Percentiles rank a stretch among this genome's conserved stretches.
These are phyloP conservation scores for Jatropha multifida DNA, from an alignment of 441 rosid species.

Conservation along the genomic window DNA sequence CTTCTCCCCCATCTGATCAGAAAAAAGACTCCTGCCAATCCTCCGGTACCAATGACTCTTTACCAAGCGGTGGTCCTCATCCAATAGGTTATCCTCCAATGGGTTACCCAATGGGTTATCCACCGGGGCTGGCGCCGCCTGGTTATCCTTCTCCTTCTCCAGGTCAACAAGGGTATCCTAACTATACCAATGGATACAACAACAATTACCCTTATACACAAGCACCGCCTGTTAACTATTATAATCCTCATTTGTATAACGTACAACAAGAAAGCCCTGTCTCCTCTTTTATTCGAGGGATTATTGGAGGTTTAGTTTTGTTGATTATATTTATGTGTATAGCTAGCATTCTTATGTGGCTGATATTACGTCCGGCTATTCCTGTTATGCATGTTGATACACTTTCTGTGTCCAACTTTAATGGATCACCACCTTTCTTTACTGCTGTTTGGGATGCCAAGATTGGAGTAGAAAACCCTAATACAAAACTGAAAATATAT, in stretches of 20 bases:
- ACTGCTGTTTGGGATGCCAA: constrained; percentile 47
- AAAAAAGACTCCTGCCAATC: constrained; percentile 26
- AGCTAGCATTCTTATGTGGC: constrained; percentile 37
- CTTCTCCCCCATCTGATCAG: constrained; percentile 11
- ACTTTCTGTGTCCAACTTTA: constrained; percentile 60
- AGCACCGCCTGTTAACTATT: constrained; percentile 47
- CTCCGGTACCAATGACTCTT: constrained; percentile 9
- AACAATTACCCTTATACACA: constrained; percentile 31
- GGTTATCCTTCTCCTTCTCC: background rate
- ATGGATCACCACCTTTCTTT: constrained; percentile 31
- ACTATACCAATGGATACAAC: constrained; percentile 28
- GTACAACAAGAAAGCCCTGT: constrained; percentile 8
- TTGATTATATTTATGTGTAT: constrained; percentile 39
- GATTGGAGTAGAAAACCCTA: constrained; percentile 51
- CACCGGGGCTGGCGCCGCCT: constrained; percentile 14
- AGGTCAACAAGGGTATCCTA: background rate
- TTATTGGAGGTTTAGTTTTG: constrained; percentile 37
- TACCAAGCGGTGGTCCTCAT: background rate
- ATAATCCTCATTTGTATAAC: constrained; percentile 26
- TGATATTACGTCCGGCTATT: constrained; percentile 53
- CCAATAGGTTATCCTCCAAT: constrained; percentile 16
- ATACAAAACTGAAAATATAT: constrained; percentile 52
- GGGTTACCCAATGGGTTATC: constrained; percentile 31
- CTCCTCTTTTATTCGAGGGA: constrained; percentile 34
- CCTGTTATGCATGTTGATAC: constrained; percentile 45